Percentiles rank a stretch among this genome's conserved stretches.
Evolutionary conservation across 371 early-diverging fungal species (phyloP).

Genomic region (Haplosporangium sp.): DNA sequence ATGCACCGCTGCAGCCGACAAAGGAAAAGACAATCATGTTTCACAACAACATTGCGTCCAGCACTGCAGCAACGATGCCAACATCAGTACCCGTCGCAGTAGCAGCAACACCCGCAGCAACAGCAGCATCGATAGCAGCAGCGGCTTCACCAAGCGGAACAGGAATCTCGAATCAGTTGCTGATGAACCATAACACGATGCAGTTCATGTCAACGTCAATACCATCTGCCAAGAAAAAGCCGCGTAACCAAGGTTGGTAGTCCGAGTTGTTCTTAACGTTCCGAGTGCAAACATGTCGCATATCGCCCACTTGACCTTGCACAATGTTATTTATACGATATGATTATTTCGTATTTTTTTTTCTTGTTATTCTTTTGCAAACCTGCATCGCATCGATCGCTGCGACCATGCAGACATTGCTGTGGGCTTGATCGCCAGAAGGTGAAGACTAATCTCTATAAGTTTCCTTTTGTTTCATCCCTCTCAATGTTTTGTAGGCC

Average conservation of each 20-base stretch:
- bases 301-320: not conserved
- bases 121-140: not conserved
- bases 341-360: not conserved
- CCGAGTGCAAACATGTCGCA: not conserved
- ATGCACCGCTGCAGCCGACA: not conserved
- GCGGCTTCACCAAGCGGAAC: not conserved
- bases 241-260: conserved; percentile 36
- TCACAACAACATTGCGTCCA: not conserved
- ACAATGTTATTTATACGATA: not conserved
- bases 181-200: conserved; percentile 13
- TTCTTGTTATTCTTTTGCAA: not conserved
- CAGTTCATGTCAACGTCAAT: conserved; percentile 24
- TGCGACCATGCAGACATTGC: no score
- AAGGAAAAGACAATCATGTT: conserved; percentile 4
- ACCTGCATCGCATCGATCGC: not conserved
- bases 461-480: not conserved
- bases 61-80: conserved; percentile 2
- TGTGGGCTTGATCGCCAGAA: not conserved
- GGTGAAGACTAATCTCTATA: not conserved
- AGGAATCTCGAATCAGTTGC: not conserved
- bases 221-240: conserved; percentile 43
- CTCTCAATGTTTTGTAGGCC: not conserved
- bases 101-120: not conserved
- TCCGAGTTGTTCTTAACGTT: not conserved
- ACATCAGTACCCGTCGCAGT: conserved; percentile 3